Evolutionary conservation across 1,284 basidiomycete genomes (phyloP), one percentile per base, ranked within the genome.

Genomic region (Thecaphora thlaspeos): DNA sequence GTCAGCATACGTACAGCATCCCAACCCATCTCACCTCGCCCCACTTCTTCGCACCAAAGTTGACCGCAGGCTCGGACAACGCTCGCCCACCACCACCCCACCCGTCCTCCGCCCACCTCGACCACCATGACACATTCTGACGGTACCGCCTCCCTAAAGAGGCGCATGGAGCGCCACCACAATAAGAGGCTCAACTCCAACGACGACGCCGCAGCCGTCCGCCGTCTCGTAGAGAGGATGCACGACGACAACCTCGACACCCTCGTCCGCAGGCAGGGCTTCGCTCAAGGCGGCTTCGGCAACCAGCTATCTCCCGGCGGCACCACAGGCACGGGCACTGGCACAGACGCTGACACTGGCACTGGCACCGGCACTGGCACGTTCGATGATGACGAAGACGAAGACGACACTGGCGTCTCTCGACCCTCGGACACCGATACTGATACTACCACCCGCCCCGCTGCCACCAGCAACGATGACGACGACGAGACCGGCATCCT

Each of bases 221-320:
- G 41, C n/a, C 21, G 19, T 2, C 15, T 24, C 21, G 36, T 48
- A 8, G 46, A 34, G 32, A 34, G 32, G 22, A 26, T 47, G 21
- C 47, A 48, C 14, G 22, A 5, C 19, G 40, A 46, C 26, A 42
- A 18, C 56, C 50, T 42, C 52, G 56, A 32, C 61, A 59, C 48
- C 53, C 53, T 15, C 11, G 9, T 14, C 9, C 26, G 26, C 26
- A 28, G 26, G 26, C 26, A 28, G 26, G 7, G 11, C 7, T 28
- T 28, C 11, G 5, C 26, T 11, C 26, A 28, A 11, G 26, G 26
- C 26, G 26, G 26, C 5, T 28, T 28, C 26, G 26, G 26, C 11
- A 47, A 24, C n/a, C n/a, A n/a, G n/a, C n/a, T n/a, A n/a, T n/a
- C n/a, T n/a, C n/a, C n/a, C n/a, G n/a, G n/a, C 24, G 3, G 14